Evolutionary conservation across 257 asterid genomes (phyloP), one percentile per base, ranked within the genome.

Genomic region (Schizonepeta tenuifolia): DNA sequence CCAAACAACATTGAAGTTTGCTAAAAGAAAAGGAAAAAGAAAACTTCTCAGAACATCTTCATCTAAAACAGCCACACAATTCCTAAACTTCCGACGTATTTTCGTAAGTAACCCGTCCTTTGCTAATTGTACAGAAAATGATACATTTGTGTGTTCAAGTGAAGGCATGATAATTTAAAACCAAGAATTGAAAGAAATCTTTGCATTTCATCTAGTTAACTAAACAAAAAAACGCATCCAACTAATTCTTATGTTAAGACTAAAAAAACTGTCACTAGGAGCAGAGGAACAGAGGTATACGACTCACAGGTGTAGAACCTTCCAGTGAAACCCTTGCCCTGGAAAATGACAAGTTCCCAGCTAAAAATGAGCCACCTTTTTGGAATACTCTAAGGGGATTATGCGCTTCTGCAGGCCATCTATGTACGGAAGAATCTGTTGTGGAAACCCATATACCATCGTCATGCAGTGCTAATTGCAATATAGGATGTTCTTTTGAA

Each of bases 301-400:
- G 64, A 89, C 98, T 86, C 88, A 94, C 99, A 66, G 98, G 99
- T 71, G 95, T 87, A 31, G 99, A 94, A 51, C 98, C 99, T 84
- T 94, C 99, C 65, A 91, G 59, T 44, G 98, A 91, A 67, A 87
- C 85, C 89, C 96, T 86, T 43, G 99, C 94, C 81, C 99, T 88
- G 63, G 98, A 91, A 85, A 94, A 94, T 40, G 96, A 94, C 86
- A 94, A 89, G 86, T 91, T 94, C 65, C 99, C 98, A 65, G 99
- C 99, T 81, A 89, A 88, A 80, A 94, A 94, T 15, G 99, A 91
- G 73, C 97, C 96, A 18, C 99, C 99, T 82, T 83, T 82, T 80
- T 94, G 88, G 68, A 89, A 89, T 79, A 88, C 85, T 85, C 89
- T 94, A 77, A 74, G 78, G 64, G 99, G 99, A 70, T 87, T 87